Percentiles rank a stretch among this genome's conserved stretches.
These are phyloP conservation scores for Rhazya stricta DNA, from an alignment of 257 asterid genomes.

Conservation along the genomic window DNA sequence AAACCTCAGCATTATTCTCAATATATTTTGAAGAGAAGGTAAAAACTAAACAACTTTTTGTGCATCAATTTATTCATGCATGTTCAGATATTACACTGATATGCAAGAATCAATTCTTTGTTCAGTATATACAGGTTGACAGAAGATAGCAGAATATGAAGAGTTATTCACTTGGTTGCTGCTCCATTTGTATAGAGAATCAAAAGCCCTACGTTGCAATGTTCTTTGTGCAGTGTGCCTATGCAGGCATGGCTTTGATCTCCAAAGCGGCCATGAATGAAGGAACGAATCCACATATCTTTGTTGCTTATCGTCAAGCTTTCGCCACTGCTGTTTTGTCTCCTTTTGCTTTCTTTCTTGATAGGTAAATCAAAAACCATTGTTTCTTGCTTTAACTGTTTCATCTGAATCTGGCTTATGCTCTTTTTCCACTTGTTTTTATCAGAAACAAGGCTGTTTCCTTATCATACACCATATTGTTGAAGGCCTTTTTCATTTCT, in stretches of 20 bases:
- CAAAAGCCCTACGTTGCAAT: slow-evolving; percentile 9
- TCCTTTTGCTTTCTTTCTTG: slow-evolving; percentile 44
- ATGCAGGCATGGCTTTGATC: slow-evolving; percentile 7
- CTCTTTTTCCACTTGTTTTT: neutral
- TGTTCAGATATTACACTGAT: no score
- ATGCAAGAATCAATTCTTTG: neutral
- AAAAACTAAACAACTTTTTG: no score
- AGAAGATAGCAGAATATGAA: neutral
- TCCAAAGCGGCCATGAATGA: slow-evolving; percentile 7
- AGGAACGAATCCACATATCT: slow-evolving; percentile 2
- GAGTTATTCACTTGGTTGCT: neutral
- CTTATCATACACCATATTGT: slow-evolving; percentile 27
- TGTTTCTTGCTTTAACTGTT: neutral
- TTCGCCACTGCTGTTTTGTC: slow-evolving; percentile 37
- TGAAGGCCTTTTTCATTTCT: slow-evolving; percentile 40
- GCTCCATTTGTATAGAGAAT: neutral
- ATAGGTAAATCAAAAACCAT: slow-evolving; percentile 8
- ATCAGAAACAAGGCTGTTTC: slow-evolving; percentile 34
- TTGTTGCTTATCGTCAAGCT: slow-evolving; percentile 7
- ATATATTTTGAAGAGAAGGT: no score
- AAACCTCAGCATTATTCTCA: no score
- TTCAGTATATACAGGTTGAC: neutral
- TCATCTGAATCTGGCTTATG: neutral
- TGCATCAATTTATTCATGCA: no score
- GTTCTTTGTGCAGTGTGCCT: neutral